These are phyloP conservation scores for Paxillus rubicundulus DNA, from an alignment of 768 basidiomycete species.

Conservation along the genomic window DNA sequence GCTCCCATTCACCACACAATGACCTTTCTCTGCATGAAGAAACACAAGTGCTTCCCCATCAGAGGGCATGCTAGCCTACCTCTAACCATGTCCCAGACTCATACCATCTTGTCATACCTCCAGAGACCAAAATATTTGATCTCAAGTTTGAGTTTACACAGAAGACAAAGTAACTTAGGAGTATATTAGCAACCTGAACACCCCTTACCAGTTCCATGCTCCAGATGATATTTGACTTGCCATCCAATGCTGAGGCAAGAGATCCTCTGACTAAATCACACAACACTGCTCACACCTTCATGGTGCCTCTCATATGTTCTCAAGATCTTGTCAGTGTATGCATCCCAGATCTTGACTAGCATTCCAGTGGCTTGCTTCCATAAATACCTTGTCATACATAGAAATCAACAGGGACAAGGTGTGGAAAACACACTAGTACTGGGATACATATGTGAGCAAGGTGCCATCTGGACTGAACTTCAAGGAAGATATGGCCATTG, in stretches of 20 bases:
- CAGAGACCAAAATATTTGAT: slow-evolving; percentile 88
- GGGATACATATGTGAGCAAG: slow-evolving; percentile 76
- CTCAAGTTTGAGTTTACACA: slow-evolving; percentile 90
- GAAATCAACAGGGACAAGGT: slow-evolving; percentile 4
- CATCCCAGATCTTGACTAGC: slow-evolving; percentile 78
- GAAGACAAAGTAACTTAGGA: slow-evolving; percentile 90
- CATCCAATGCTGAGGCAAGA: slow-evolving; percentile 91
- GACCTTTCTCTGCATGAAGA: slow-evolving; percentile 44
- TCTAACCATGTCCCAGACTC: slow-evolving; percentile 94
- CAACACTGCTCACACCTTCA: slow-evolving; percentile 85
- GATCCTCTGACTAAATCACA: slow-evolving; percentile 79
- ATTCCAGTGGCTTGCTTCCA: slow-evolving; percentile 78
- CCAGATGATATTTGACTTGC: slow-evolving; percentile 87
- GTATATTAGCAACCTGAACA: slow-evolving; percentile 46
- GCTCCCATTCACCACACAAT: slow-evolving; percentile 82
- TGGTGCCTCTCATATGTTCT: slow-evolving; percentile 72
- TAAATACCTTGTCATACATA: slow-evolving; percentile 23
- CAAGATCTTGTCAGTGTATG: slow-evolving; percentile 66
- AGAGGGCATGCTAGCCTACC: slow-evolving; percentile 49
- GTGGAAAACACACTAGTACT: slow-evolving; percentile 58
- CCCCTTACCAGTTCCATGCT: slow-evolving; percentile 58
- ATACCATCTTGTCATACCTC: slow-evolving; percentile 93
- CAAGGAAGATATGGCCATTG: slow-evolving; percentile 74
- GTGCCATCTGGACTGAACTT: slow-evolving; percentile 88
- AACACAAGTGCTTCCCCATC: background rate